Base-by-base conservation (phyloP, 768 basidiomycete species). In the Xerocomus brunneocitrinus region DNA sequence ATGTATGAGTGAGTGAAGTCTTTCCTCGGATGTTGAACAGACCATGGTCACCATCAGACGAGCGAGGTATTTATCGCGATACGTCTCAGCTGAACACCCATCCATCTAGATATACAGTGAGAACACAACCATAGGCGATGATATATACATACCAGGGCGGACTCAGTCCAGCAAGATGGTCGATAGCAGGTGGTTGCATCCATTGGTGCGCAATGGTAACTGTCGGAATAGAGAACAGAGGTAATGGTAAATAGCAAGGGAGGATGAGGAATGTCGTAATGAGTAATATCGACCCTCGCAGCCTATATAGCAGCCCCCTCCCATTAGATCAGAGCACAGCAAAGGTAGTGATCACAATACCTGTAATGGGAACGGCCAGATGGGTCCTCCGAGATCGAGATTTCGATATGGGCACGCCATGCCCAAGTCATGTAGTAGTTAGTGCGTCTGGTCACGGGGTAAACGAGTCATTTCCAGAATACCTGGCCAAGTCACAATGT, bases 321-420 rank as follows among this genome's bases (percentile, higher is more conserved):
- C 12, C 30, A 58, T 52, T 55, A 43, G 52, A 55, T 59, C 57
- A 49, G 25, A 16, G 45, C 63, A 64, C 61, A 65, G 63, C 50
- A 60, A 30, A 47, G 9, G 1, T 12, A 22, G 8, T 24, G 31
- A 31, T 52, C 14, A 14, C 19, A 38, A 45, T 36, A 47, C 16
- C 24, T n/a, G 5, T 27, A 39, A 47, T 42, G 16, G 53, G 41
- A 34, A 49, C 58, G 55, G 57, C 31, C 24, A 24, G 34, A 39
- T 7, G 14, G 28, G 36, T 16, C 35, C 49, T 45, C 52, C 47
- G 47, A 31, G 16, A 49, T 47, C 30, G 30, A 25, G 39, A 32
- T 19, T 46, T 52, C 43, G 39, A 19, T 24, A 47, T 46, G n/a
- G 50, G 40, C 30, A n/a, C 7, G 28, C 34, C 34, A 34, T 39